Percentiles rank a stretch among this genome's conserved stretches.
These are phyloP conservation scores for Colletotrichum cordylinicola DNA, from an alignment of 2,329 filamentous ascomycete species.

Conservation along the genomic window DNA sequence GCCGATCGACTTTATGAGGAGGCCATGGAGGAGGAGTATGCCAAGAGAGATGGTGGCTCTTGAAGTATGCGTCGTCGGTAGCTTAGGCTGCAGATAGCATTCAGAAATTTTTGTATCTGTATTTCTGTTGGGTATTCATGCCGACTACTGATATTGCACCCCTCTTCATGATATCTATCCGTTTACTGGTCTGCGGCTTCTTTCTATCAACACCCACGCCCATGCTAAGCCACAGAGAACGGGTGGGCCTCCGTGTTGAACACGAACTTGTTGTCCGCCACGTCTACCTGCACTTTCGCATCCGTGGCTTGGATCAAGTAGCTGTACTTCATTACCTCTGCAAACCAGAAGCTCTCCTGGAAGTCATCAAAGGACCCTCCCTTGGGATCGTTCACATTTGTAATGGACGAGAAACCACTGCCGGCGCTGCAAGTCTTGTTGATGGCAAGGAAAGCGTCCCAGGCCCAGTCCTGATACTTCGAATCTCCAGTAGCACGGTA, in stretches of 20 bases:
- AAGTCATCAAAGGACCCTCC: constrained; percentile 71
- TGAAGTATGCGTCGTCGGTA: constrained; percentile 24
- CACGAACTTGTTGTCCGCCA: constrained; percentile 52
- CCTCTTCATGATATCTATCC: background rate
- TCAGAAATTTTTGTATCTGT: background rate
- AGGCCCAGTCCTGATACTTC: constrained; percentile 85
- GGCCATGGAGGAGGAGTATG: constrained; percentile 61
- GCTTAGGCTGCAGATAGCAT: background rate
- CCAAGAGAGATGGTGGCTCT: constrained; percentile 58
- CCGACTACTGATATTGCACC: background rate
- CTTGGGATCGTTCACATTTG: constrained; percentile 66
- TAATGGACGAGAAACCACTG: constrained; percentile 71
- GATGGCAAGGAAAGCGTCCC: constrained; percentile 77
- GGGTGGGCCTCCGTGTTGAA: constrained; percentile 58
- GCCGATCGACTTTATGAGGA: constrained; percentile 58
- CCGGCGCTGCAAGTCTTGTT: constrained; percentile 66
- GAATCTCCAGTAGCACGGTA: constrained; percentile 78
- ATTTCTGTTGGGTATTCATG: background rate
- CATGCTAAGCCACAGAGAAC: constrained; percentile 27
- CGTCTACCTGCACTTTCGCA: constrained; percentile 57
- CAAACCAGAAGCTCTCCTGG: constrained; percentile 89
- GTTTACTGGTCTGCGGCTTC: background rate
- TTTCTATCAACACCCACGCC: background rate
- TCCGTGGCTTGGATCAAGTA: constrained; percentile 75
- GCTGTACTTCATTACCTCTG: constrained; percentile 85